Evolutionary conservation across 2,329 filamentous ascomycete species (phyloP).

Genomic region (Bipolaris cookei): DNA sequence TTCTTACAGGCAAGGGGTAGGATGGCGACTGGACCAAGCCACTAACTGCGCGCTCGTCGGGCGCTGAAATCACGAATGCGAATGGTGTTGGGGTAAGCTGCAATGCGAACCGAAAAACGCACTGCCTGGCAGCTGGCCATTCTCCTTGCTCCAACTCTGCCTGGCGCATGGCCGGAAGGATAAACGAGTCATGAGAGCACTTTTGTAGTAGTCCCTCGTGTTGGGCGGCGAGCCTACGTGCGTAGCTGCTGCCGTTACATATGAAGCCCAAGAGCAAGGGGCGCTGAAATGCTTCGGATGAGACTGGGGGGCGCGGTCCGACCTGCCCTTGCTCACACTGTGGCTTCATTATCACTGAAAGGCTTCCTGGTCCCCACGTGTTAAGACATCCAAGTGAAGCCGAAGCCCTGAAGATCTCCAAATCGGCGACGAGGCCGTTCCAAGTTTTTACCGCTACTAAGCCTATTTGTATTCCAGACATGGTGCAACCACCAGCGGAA

Average conservation of each 20-base stretch:
- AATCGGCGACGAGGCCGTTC: conserved; percentile 3
- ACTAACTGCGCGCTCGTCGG: not conserved
- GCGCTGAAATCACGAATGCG: not conserved
- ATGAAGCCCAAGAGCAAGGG: not conserved
- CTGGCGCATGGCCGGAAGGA: not conserved
- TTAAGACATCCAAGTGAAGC: conserved; percentile 4
- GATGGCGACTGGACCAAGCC: not conserved
- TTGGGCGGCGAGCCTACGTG: not conserved
- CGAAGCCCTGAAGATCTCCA: conserved; percentile 8
- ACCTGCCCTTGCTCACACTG: not conserved
- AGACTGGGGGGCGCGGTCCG: not conserved
- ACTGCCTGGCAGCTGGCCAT: not conserved
- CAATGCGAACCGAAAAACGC: conserved; percentile 5
- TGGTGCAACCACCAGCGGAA: conserved; percentile 7
- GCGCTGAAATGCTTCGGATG: not conserved
- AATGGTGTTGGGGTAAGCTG: not conserved
- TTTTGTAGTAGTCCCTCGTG: not conserved
- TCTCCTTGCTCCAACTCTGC: not conserved
- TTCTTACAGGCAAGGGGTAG: not conserved
- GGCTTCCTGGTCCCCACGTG: conserved; percentile 6
- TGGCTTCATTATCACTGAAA: not conserved
- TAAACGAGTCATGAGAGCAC: not conserved
- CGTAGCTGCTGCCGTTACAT: not conserved
- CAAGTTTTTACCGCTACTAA: conserved; percentile 4
- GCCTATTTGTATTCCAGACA: not conserved